Evolutionary conservation across 345 rosid genomes (phyloP), one percentile per base, ranked within the genome.

Genomic region (Populus simonii): DNA sequence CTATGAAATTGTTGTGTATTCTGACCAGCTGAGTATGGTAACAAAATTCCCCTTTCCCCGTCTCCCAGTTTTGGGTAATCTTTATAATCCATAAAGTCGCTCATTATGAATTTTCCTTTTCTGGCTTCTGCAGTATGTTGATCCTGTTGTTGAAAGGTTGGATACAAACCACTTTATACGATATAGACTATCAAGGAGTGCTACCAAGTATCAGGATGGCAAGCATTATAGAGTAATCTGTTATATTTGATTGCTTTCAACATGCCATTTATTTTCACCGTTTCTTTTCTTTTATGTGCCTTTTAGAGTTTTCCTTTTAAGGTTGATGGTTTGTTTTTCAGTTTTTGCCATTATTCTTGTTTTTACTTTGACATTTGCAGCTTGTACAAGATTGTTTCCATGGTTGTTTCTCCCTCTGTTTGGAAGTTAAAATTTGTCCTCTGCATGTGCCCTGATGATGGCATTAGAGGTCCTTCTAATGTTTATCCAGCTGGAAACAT

Each of bases 21-120:
- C 99, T 55, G 99, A 96, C 78, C 91, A 91, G 82, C 87, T 87
- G 83, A 89, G 80, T 72, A 89, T 96, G 97, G 98, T 94, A 90
- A 77, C 76, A 13, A 10, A 43, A 25, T 75, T 17, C n/a, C 63
- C 62, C 6, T 35, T 43, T 7, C 15, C 72, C 18, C 6, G 7
- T 33, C 23, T 17, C 49, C 55, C 20, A 17, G 12, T 53, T 47
- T 16, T 12, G 43, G 43, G 20, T 16, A 16, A 6, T 69, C 31
- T 76, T 38, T 23, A 1, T 29, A 65, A 71, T 66, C 61, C 39
- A 7, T 68, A 43, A n/a, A 75, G 59, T 78, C 65, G 27, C 22
- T 67, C 57, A 51, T 35, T 59, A n/a, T 33, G 59, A 63, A 33
- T 68, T 77, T 77, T 36, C 18, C 9, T 71, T 66, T 83, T 70